Evolutionary conservation across 2,329 filamentous ascomycete genomes (phyloP), one percentile per base, ranked within the genome.

Genomic region (Lachnellula arida): DNA sequence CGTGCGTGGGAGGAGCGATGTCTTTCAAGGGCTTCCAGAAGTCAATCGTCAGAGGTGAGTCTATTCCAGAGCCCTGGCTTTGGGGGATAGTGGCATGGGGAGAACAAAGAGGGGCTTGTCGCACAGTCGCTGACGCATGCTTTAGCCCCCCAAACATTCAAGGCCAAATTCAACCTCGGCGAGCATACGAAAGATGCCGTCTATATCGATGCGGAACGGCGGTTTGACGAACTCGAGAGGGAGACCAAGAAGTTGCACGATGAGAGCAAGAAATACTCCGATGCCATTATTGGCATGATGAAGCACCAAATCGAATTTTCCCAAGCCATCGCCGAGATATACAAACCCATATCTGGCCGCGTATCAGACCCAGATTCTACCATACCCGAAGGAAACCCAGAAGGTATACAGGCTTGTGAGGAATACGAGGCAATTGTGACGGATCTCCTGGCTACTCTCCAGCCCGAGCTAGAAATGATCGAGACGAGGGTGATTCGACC

Each of bases 221-320:
- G 94, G 49, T 99, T 97, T 71, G 81, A 91, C 63, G 94, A 99
- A 76, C 82, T 99, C 62, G 94, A 99, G 75, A 87, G 79, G 63
- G 92, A 99, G 77, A 97, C 94, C 37, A 97, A 97, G 80, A 93
- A 89, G 74, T 85, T 97, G 32, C 93, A 97, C 75, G 91, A 96
- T 77, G 93, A 97, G 75, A 96, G 91, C 55, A 89, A 92, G 73
- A 97, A 96, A 76, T 99, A 99, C 74, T 97, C 96, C 68, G 86
- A 96, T 53, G 90, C 94, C 71, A 97, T 99, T 76, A 97, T 97
- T 76, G 89, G 88, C 79, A 99, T 99, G 94, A 82, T 99, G 68
- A 84, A 79, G 70, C 92, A 97, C 75, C 94, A 99, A 77, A 97
- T 99, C 74, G 93, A 96, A 72, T 99, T 99, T 77, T 96, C 93